Evolutionary conservation across 1,284 basidiomycete genomes (phyloP).

Genomic region (Trichosporon asahii): DNA sequence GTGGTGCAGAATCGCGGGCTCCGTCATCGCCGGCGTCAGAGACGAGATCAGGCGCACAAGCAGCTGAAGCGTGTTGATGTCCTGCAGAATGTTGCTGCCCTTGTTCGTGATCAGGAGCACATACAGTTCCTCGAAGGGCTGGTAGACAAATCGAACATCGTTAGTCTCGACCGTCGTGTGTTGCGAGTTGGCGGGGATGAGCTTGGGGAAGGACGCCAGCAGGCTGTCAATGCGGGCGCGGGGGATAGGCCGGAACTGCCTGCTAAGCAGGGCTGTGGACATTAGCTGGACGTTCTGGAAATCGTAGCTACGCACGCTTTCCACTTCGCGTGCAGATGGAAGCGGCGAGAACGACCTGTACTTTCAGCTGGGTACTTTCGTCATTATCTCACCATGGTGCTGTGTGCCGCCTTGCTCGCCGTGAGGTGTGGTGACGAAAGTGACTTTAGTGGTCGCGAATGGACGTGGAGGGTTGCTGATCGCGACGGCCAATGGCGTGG

Average conservation of each 20-base stretch:
- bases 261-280: constrained; percentile 82
- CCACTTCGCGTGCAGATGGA: constrained; percentile 68
- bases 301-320: constrained; percentile 47
- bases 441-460: not conserved
- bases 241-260: constrained; percentile 93
- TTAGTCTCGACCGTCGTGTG: constrained; percentile 93
- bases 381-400: constrained; percentile 15
- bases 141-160: constrained; percentile 96
- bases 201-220: constrained; percentile 93
- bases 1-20: constrained; percentile 84
- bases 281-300: not conserved
- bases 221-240: constrained; percentile 90
- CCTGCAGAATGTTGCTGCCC: constrained; percentile 91
- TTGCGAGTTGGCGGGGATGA: constrained; percentile 94
- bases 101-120: constrained; percentile 98
- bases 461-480: constrained; percentile 11
- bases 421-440: constrained; percentile 5
- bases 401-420: constrained; percentile 5
- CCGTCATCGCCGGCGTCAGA: constrained; percentile 70
- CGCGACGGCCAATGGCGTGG: constrained; percentile 9
- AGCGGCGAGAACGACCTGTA: constrained; percentile 64
- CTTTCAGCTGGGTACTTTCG: not conserved
- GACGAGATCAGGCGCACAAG: constrained; percentile 92
- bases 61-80: constrained; percentile 93
- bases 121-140: constrained; percentile 96